Evolutionary conservation across 2,329 filamentous ascomycete species (phyloP), one percentile per base, ranked within the genome.

Genomic region (Exophiala mesophila): DNA sequence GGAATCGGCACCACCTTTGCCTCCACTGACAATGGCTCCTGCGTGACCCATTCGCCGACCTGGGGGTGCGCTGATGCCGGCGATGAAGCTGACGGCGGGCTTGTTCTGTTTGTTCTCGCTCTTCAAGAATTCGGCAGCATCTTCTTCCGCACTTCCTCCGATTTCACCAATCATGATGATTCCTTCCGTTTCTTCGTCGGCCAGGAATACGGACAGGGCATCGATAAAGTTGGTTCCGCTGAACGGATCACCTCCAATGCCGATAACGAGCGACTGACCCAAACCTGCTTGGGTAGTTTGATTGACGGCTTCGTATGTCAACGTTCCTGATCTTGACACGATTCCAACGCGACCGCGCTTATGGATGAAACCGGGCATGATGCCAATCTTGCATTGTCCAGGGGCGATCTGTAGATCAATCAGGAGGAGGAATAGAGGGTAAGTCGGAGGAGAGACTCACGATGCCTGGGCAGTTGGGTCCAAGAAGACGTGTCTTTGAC

Each of bases 91-190:
- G 59, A 97, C 92, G 48, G 94, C 89, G 61, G 92, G 92, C 82
- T 96, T 98, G 70, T 88, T 85, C 67, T 82, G 74, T 47, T 82
- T 89, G 79, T 98, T 97, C 77, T 92, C 80, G 66, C 81, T 76
- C 75, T 85, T 88, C 64, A 97, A 73, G 78, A 94, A 98, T 61
- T 97, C 92, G 60, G 92, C 90, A 28, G 92, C 92, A 61, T 98
- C 92, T 74, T 98, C 92, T 75, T 98, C 92, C 47, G 92, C 92
- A 48, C 85, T 87, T 53, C 92, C 92, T 70, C 92, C 92, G 65
- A 98, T 97, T 76, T 97, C 92, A 65, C 92, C 92, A 67, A 98
- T 97, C 92, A 98, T 96, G 74, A 98, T 96, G 72, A 98, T 96
- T 64, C 92, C 92, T 65, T 98, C 92, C 28, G 92, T 98, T 74